Evolutionary conservation across 2,329 filamentous ascomycete genomes (phyloP).

Genomic region (Microdochium nivale): DNA sequence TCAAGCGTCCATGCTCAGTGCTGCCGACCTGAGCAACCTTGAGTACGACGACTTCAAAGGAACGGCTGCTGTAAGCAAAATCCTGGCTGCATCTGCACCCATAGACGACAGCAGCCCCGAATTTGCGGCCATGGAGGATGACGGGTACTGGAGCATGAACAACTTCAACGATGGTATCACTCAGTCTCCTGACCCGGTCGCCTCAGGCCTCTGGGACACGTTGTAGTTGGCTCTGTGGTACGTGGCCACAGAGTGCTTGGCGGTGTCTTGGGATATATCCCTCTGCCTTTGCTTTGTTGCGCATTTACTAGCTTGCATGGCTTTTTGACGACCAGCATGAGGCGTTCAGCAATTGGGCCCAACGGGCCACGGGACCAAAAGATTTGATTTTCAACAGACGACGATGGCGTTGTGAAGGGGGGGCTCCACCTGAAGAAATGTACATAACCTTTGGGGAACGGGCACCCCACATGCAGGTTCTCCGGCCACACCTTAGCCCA

Average conservation of each 20-base stretch:
- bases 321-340: background rate
- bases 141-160: slow-evolving; percentile 28
- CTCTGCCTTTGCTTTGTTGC: background rate
- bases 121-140: slow-evolving; percentile 39
- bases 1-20: slow-evolving; percentile 27
- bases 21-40: slow-evolving; percentile 37
- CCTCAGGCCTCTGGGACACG: slow-evolving; percentile 16
- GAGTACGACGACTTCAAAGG: slow-evolving; percentile 48
- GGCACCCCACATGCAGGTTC: background rate
- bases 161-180: slow-evolving; percentile 26
- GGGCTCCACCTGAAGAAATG: background rate
- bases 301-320: background rate
- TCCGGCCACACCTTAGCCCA: background rate
- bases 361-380: background rate
- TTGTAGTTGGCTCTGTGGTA: background rate
- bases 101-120: slow-evolving; percentile 30
- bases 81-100: slow-evolving; percentile 28
- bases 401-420: background rate
- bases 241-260: background rate
- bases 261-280: background rate
- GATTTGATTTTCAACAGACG: background rate
- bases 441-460: background rate
- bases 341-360: background rate
- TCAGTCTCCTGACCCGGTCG: slow-evolving; percentile 22
- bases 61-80: slow-evolving; percentile 38